Base-by-base conservation (phyloP, 441 rosid species). In the Pelargonium cotyledonis region DNA sequence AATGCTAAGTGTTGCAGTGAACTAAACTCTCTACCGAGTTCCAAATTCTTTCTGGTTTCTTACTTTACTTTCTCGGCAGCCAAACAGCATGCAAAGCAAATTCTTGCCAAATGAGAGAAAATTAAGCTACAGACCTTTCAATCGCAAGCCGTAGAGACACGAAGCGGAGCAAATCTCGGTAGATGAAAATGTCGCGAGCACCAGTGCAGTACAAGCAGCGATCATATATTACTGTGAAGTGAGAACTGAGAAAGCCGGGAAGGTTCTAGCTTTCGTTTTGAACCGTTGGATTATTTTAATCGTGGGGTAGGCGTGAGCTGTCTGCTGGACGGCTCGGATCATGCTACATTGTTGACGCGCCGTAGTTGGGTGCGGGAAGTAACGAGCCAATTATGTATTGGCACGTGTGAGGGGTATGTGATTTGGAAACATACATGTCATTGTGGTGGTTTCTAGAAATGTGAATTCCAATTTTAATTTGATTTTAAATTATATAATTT, bases 231-330 rank as follows among this genome's bases (percentile, higher is more conserved):
- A 15, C 41, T 38, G 41, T 38, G 8, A 6, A 38, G 41, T 31
- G 41, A 6, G 41, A 0, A 47, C 14, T 47, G 23, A 16, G 21
- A 14, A 16, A 15, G 61, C 61, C 61, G 61, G 21, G 61, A 55
- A 55, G 61, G 23, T 55, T 55, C 61, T 55, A 55, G 61, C 61
- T 55, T 55, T 15, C 23, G 23, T 18, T 55, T 55, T 55, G 21
- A 0, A 19, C 61, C 23, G 60, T 53, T 53, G 60, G 60, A 53
- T 53, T 53, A 15, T 15, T 53, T 53, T 12, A 18, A 53, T 53
- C 60, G 60, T 10, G 18, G 1, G 60, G 60, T 15, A 0, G 6
- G 9, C 60, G 1, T 53, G 60, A n/a, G 60, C 21, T 53, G 60
- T 8, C 60, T 0, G 9, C 51, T 53, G 60, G 9, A 53, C 60